Conservation (phyloP, 164 flowering plant genomes). For the Liquidambar formosana region DNA sequence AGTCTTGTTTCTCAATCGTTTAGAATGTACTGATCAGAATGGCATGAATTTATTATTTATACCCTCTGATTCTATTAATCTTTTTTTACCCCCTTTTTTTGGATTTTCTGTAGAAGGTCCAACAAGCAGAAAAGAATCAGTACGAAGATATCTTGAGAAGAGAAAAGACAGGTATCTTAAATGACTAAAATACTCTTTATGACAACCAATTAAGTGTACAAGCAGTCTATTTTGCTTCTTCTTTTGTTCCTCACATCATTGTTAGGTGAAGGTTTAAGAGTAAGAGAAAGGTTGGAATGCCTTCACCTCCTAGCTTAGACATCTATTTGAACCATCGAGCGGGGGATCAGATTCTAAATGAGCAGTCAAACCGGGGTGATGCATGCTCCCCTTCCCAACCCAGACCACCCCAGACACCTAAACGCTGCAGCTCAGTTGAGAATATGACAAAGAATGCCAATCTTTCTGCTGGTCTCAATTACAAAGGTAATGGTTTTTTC, state of each 20-base stretch:
- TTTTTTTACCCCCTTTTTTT: neutral
- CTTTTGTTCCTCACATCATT: constrained; percentile 19
- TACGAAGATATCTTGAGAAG: constrained; percentile 69
- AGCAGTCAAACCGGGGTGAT: constrained; percentile 20
- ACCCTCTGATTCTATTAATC: neutral
- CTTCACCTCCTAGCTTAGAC: constrained; percentile 32
- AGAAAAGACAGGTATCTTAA: constrained; percentile 65
- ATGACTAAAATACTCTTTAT: constrained; percentile 1
- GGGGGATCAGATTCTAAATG: constrained; percentile 20
- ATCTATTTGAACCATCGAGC: constrained; percentile 26
- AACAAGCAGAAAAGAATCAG: constrained; percentile 56
- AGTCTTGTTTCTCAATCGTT: neutral
- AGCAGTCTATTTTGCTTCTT: constrained; percentile 9
- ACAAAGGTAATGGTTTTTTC: constrained; percentile 12
- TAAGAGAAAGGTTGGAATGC: constrained; percentile 19
- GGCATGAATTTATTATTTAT: neutral
- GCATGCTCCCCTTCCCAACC: constrained; percentile 23
- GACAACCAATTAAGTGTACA: neutral
- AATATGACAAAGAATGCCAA: constrained; percentile 16
- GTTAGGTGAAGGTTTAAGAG: constrained; percentile 54
- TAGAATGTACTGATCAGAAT: neutral
- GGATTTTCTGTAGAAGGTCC: constrained; percentile 40
- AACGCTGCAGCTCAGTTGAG: constrained; percentile 23
- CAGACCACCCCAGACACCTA: constrained; percentile 23
- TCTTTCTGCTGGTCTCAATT: constrained; percentile 19